Evolutionary conservation across 2,329 filamentous ascomycete species (phyloP).

Genomic region (Aspergillus niger): DNA sequence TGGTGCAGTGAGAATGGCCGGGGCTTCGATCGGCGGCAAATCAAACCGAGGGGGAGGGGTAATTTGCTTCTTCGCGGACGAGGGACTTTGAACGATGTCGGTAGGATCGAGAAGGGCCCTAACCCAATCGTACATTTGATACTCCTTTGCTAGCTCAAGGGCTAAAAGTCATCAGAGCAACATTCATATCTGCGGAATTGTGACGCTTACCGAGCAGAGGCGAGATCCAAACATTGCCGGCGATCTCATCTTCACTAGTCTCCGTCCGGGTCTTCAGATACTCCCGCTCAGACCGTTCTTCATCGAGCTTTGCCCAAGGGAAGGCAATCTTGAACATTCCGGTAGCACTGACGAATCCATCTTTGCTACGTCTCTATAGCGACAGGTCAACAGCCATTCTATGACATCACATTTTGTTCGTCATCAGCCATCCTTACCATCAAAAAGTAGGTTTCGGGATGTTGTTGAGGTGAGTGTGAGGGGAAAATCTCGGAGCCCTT

Average conservation of each 20-base stretch:
- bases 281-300: slow-evolving; percentile 62
- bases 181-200: background rate
- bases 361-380: slow-evolving; percentile 61
- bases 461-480: slow-evolving; percentile 60
- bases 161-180: slow-evolving; percentile 55
- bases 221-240: slow-evolving; percentile 94
- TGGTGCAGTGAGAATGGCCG: slow-evolving; percentile 28
- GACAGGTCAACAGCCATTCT: slow-evolving; percentile 8
- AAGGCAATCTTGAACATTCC: slow-evolving; percentile 72
- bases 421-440: slow-evolving; percentile 59
- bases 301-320: slow-evolving; percentile 62
- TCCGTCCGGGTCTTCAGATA: slow-evolving; percentile 81
- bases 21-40: slow-evolving; percentile 50
- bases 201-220: slow-evolving; percentile 64
- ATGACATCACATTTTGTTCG: background rate
- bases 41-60: slow-evolving; percentile 79
- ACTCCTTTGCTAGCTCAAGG: slow-evolving; percentile 80
- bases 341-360: slow-evolving; percentile 67
- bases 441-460: slow-evolving; percentile 90
- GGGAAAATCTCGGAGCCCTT: slow-evolving; percentile 88
- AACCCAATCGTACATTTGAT: slow-evolving; percentile 83
- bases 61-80: slow-evolving; percentile 74
- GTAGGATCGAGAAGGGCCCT: slow-evolving; percentile 86
- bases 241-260: slow-evolving; percentile 87
- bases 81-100: slow-evolving; percentile 68